Evolutionary conservation across 345 rosid species (phyloP), one percentile per base, ranked within the genome.

Genomic region (Corchorus olitorius): DNA sequence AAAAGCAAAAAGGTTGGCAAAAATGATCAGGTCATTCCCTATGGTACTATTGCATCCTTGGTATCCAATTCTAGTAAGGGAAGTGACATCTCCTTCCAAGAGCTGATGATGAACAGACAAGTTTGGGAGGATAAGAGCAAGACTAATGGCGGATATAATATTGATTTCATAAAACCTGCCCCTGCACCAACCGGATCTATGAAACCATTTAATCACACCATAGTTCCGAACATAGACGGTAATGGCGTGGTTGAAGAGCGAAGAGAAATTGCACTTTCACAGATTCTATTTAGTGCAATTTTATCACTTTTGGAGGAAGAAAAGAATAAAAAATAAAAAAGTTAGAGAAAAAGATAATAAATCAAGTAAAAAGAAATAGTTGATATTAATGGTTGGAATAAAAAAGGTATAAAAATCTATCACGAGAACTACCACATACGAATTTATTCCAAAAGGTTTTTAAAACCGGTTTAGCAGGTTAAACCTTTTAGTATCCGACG

Each of bases 291-390:
- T 62, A 90, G 97, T 53, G 90, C 88, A 4, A 33, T 83, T 54
- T 80, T 93, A 1, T 89, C 97, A 6, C 76, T 92, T 19, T 77
- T 89, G 72, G 94, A 16, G 93, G 91, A 52, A 70, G n/a, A n/a
- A n/a, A n/a, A n/a, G n/a, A n/a, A n/a, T n/a, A n/a, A n/a, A n/a
- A n/a, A n/a, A n/a, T n/a, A n/a, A n/a, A n/a, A n/a, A n/a, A n/a
- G n/a, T n/a, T n/a, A n/a, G n/a, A n/a, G n/a, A n/a, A n/a, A n/a
- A n/a, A n/a, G n/a, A n/a, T n/a, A n/a, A n/a, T n/a, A n/a, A n/a
- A n/a, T n/a, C n/a, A n/a, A n/a, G n/a, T n/a, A n/a, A n/a, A n/a
- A n/a, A n/a, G n/a, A n/a, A n/a, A n/a, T n/a, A n/a, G n/a, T n/a
- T n/a, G n/a, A n/a, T n/a, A n/a, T n/a, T n/a, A n/a, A n/a, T n/a